Evolutionary conservation across 768 basidiomycete genomes (phyloP).

Genomic region (Arthromyces matolae): DNA sequence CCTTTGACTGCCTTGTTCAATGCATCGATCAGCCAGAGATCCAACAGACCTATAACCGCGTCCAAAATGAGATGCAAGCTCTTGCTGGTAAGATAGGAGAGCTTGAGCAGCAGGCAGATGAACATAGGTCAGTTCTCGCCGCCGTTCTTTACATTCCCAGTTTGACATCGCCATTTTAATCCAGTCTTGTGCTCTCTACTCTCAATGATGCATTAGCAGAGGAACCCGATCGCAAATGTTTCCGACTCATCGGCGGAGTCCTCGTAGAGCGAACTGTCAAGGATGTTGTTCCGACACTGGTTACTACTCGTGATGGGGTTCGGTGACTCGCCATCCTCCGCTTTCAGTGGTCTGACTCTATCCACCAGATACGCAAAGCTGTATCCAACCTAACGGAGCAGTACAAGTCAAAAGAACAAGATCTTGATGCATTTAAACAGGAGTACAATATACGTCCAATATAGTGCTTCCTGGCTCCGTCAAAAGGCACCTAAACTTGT

Average conservation of each 20-base stretch:
- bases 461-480: constrained; percentile 8
- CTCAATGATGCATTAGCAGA: constrained; percentile 76
- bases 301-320: constrained; percentile 88
- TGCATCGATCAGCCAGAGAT: constrained; percentile 66
- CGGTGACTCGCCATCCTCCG: constrained; percentile 23
- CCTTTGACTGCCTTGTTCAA: constrained; percentile 24
- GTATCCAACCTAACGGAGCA: constrained; percentile 75
- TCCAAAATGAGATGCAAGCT: constrained; percentile 88
- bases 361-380: constrained; percentile 73
- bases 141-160: background rate
- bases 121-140: constrained; percentile 71
- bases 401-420: constrained; percentile 85
- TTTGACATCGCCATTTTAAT: constrained; percentile 4
- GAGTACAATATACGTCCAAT: constrained; percentile 74
- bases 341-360: constrained; percentile 14
- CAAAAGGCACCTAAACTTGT: background rate
- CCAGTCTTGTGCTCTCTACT: constrained; percentile 84
- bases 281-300: constrained; percentile 87
- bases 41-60: constrained; percentile 74
- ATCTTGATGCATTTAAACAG: constrained; percentile 74
- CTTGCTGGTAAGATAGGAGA: constrained; percentile 94
- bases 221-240: constrained; percentile 92
- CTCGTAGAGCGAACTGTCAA: constrained; percentile 94
- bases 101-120: constrained; percentile 92
- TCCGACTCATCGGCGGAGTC: constrained; percentile 92